These are phyloP conservation scores for Iberis amara DNA, from an alignment of 441 rosid species.

Conservation along the genomic window DNA sequence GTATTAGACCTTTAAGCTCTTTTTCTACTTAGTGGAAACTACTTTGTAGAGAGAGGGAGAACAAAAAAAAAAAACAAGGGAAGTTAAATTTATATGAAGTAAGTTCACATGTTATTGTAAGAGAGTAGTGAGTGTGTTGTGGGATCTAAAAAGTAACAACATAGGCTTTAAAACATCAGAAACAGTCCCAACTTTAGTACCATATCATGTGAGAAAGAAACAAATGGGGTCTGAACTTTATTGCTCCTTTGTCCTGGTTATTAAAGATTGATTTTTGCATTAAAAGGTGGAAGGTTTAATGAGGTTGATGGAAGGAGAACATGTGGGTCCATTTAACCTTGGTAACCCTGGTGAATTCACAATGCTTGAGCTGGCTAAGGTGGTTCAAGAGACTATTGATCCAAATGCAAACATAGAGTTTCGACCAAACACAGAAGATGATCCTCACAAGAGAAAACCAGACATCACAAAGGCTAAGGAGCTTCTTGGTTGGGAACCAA, in stretches of 20 bases:
- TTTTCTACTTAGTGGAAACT: constrained; percentile 1
- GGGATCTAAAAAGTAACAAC: constrained; percentile 23
- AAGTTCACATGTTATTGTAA: constrained; percentile 27
- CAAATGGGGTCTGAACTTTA: constrained; percentile 26
- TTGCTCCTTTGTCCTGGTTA: constrained; percentile 6
- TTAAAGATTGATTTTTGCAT: neutral
- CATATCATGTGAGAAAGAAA: no score
- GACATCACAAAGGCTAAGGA: constrained; percentile 69
- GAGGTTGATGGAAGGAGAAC: constrained; percentile 76
- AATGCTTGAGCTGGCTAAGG: constrained; percentile 90
- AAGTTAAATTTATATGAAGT: constrained; percentile 14
- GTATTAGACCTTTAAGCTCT: neutral
- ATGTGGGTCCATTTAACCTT: constrained; percentile 88
- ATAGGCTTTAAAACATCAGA: constrained; percentile 23
- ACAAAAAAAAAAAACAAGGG: neutral
- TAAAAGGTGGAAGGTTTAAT: constrained; percentile 75
- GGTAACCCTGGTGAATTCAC: constrained; percentile 99
- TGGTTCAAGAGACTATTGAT: constrained; percentile 74
- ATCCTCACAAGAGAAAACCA: constrained; percentile 81
- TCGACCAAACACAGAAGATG: constrained; percentile 78
- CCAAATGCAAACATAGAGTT: constrained; percentile 72
- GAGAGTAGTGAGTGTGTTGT: constrained; percentile 10
- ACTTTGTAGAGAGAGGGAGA: neutral
- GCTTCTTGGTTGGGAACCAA: constrained; percentile 69
- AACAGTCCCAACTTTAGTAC: no score